A percentile compares a stretch with the other conserved stretches of the same genome.
phyloP scores from a whole-genome alignment of 352 stramenopile genomes.

The Phytophthora pluvialis region DNA sequence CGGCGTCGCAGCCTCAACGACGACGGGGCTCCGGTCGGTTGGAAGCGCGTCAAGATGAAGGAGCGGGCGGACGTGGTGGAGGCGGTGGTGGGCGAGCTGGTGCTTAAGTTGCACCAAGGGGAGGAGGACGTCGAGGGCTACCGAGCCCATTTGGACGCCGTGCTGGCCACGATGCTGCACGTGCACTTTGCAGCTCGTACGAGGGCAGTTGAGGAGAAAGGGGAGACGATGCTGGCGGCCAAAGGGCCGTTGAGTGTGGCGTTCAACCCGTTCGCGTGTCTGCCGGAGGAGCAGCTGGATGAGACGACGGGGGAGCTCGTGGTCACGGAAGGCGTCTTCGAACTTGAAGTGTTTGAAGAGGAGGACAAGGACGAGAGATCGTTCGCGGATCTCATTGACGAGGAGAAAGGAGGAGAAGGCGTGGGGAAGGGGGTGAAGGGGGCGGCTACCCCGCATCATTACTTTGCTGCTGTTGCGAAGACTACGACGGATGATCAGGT shows the following conservation, averaged over 20 bases:
- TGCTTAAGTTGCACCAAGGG: constrained; percentile 50
- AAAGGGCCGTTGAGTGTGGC: constrained; percentile 51
- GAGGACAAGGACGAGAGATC: constrained; percentile 33
- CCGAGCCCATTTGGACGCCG: constrained; percentile 51
- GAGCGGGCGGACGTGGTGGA: constrained; percentile 74
- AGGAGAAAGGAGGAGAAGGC: constrained; percentile 28
- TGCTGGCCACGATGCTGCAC: constrained; percentile 64
- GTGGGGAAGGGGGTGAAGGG: not conserved
- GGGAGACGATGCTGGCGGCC: constrained; percentile 22
- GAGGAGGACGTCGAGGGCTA: constrained; percentile 20
- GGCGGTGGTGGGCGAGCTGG: constrained; percentile 64
- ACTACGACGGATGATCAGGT: not conserved
- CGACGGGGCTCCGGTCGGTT: not conserved
- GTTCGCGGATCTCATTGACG: constrained; percentile 47
- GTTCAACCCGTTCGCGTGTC: constrained; percentile 69
- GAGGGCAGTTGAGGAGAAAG: constrained; percentile 23
- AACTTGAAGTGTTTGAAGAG: constrained; percentile 26
- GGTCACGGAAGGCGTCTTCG: constrained; percentile 45
- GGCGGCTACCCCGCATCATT: constrained; percentile 32
- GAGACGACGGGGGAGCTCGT: constrained; percentile 62
- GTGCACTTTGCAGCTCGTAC: constrained; percentile 61
- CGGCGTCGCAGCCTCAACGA: constrained; percentile 6
- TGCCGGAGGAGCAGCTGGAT: constrained; percentile 67
- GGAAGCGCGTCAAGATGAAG: constrained; percentile 51
- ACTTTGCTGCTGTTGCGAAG: constrained; percentile 25